Conservation (phyloP, 805 yeast species). For the Teunomyces aglyptinius region DNA sequence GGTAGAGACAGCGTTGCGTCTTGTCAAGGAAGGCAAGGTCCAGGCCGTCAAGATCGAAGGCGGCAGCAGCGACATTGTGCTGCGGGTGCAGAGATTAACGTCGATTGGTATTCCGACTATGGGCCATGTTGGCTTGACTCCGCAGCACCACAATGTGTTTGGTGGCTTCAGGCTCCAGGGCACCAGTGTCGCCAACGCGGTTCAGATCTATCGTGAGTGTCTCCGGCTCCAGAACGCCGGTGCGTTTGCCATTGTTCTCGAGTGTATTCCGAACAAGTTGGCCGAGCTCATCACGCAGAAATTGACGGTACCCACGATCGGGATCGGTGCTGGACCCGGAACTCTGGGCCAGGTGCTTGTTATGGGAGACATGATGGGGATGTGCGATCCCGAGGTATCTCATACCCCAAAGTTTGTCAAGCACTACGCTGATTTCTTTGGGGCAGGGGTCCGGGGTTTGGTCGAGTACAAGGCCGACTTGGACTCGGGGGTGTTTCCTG, state of each 20-base stretch:
- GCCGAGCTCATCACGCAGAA: constrained; percentile 62
- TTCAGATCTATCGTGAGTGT: constrained; percentile 64
- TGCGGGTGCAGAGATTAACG: constrained; percentile 55
- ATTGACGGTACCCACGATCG: constrained; percentile 77
- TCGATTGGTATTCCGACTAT: constrained; percentile 80
- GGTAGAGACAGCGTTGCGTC: constrained; percentile 49
- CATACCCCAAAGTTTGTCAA: constrained; percentile 72
- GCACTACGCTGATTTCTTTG: constrained; percentile 54
- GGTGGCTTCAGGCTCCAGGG: constrained; percentile 95
- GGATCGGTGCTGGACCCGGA: constrained; percentile 89
- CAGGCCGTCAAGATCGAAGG: constrained; percentile 88
- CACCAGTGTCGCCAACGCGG: constrained; percentile 50
- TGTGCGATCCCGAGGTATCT: constrained; percentile 50
- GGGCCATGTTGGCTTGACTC: constrained; percentile 92
- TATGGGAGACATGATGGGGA: constrained; percentile 78
- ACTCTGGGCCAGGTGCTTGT: constrained; percentile 92
- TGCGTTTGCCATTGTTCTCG: constrained; percentile 70
- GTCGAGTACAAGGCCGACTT: constrained; percentile 61
- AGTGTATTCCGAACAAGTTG: constrained; percentile 78
- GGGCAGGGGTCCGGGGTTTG: constrained; percentile 51
- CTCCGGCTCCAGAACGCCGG: constrained; percentile 70
- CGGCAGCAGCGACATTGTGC: constrained; percentile 51
- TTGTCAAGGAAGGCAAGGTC: constrained; percentile 56
- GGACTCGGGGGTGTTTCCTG: constrained; percentile 55
- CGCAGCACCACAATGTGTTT: constrained; percentile 73